Percentiles rank a stretch among this genome's conserved stretches.
phyloP scores from a whole-genome alignment of 345 rosid species.

The Eucalyptus leucophloia region DNA sequence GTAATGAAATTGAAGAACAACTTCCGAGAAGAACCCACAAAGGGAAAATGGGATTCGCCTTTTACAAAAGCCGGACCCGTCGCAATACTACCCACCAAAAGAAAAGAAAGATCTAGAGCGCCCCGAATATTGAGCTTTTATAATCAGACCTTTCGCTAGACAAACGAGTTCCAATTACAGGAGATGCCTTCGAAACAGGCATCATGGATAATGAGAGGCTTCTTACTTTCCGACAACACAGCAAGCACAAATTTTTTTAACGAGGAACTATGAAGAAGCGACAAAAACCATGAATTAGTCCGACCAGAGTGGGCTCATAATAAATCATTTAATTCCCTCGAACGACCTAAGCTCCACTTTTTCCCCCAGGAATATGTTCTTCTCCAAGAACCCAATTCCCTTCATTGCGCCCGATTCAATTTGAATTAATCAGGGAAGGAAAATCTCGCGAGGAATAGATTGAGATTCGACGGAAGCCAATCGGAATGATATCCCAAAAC shows the following conservation, averaged over 20 bases:
- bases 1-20: background rate
- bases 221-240: background rate
- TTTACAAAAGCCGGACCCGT: background rate
- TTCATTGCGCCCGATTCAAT: background rate
- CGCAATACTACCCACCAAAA: background rate
- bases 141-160: background rate
- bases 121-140: background rate
- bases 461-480: background rate
- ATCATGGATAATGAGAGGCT: background rate
- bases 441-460: background rate
- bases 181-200: background rate
- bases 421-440: background rate
- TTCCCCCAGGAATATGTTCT: background rate
- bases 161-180: background rate
- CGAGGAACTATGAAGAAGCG: background rate
- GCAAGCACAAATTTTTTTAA: background rate
- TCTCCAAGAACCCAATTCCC: background rate
- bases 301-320: background rate
- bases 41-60: background rate
- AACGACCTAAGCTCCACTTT: background rate
- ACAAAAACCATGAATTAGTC: background rate
- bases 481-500: background rate
- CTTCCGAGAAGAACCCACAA: background rate
- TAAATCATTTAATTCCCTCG: background rate
- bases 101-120: background rate